phyloP scores from a whole-genome alignment of 768 basidiomycete genomes.

The Pholiota molesta region DNA sequence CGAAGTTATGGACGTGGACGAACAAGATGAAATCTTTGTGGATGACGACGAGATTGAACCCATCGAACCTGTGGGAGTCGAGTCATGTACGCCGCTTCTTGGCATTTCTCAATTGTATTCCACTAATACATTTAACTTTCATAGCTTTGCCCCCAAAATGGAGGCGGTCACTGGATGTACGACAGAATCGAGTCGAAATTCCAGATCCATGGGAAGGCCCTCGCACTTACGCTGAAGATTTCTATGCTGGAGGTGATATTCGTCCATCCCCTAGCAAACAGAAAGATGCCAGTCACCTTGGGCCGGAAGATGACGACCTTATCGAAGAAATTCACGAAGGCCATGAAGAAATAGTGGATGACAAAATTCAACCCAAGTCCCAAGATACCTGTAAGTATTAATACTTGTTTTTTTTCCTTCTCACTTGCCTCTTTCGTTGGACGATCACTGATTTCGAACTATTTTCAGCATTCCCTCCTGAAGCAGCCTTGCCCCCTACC shows the following conservation, averaged over 20 bases:
- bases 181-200: constrained; percentile 28
- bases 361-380: constrained; percentile 12
- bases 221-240: constrained; percentile 38
- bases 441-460: background rate
- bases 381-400: constrained; percentile 17
- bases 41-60: background rate
- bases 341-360: background rate
- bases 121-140: constrained; percentile 10
- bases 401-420: background rate
- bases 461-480: constrained; percentile 18
- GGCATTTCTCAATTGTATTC: background rate
- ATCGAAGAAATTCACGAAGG: background rate
- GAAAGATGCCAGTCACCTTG: constrained; percentile 15
- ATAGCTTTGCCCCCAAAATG: constrained; percentile 27
- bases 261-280: constrained; percentile 3
- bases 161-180: background rate
- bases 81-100: background rate
- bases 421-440: background rate
- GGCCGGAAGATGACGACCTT: constrained; percentile 11
- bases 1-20: background rate
- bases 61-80: background rate
- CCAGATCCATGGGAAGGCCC: constrained; percentile 38
- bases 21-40: constrained; percentile 6
- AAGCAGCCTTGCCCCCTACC: constrained; percentile 4
- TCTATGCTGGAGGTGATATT: constrained; percentile 34